Conservation (phyloP, 2,329 filamentous ascomycete species). For the Diaporthe batatas region DNA sequence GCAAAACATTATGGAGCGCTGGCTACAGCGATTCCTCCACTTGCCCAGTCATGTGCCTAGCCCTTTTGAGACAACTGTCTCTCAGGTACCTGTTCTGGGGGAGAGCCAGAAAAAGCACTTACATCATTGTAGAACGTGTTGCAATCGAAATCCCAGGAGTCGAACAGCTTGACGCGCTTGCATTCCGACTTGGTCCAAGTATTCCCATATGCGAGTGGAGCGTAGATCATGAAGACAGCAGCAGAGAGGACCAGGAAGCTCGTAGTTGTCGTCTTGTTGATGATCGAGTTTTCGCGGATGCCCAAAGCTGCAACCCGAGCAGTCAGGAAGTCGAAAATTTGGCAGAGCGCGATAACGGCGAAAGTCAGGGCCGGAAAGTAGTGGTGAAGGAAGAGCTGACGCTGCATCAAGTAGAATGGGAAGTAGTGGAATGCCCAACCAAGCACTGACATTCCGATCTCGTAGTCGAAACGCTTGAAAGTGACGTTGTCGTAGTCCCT, state of each 20-base stretch:
- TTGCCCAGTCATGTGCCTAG: neutral
- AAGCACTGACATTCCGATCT: slow-evolving; percentile 89
- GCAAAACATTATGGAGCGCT: slow-evolving; percentile 29
- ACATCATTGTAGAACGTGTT: slow-evolving; percentile 90
- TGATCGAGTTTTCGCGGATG: slow-evolving; percentile 75
- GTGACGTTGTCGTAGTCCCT: slow-evolving; percentile 84
- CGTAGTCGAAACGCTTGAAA: slow-evolving; percentile 98
- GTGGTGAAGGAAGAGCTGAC: slow-evolving; percentile 97
- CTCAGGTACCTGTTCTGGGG: slow-evolving; percentile 53
- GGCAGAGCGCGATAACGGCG: slow-evolving; percentile 88
- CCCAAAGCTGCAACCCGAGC: slow-evolving; percentile 78
- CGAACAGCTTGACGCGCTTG: slow-evolving; percentile 86
- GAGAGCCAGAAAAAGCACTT: slow-evolving; percentile 62
- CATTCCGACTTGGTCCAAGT: slow-evolving; percentile 93
- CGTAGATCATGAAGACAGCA: slow-evolving; percentile 84
- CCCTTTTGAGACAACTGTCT: slow-evolving; percentile 51
- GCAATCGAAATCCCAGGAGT: slow-evolving; percentile 97
- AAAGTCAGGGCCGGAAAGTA: slow-evolving; percentile 99
- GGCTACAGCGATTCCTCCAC: slow-evolving; percentile 8
- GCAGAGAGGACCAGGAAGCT: slow-evolving; percentile 81
- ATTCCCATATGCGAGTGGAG: slow-evolving; percentile 93
- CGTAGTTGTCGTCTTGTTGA: slow-evolving; percentile 81
- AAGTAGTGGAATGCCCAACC: slow-evolving; percentile 99
- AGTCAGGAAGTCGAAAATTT: slow-evolving; percentile 88
- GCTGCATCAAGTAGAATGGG: slow-evolving; percentile 98